These are phyloP conservation scores for Exophiala alcalophila DNA, from an alignment of 2,329 filamentous ascomycete species.

Conservation along the genomic window DNA sequence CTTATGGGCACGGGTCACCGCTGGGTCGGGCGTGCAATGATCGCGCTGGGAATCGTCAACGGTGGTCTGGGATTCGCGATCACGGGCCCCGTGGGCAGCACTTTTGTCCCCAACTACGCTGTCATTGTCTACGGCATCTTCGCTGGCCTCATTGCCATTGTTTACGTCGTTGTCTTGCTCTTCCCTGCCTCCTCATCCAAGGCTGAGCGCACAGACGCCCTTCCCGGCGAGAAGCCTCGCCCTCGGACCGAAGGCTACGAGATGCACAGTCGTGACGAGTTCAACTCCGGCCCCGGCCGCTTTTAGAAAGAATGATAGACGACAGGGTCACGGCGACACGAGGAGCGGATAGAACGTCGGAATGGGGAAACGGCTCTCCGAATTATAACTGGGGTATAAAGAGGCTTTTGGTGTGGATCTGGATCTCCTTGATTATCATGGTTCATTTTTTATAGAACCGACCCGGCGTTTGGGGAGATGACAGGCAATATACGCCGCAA, in stretches of 20 bases:
- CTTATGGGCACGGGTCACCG: constrained; percentile 48
- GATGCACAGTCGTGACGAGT: constrained; percentile 15
- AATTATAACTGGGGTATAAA: too few species aligned
- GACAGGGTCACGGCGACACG: too few species aligned
- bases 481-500: too few species aligned
- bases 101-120: constrained; percentile 32
- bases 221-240: constrained; percentile 24
- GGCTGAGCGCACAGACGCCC: constrained; percentile 2
- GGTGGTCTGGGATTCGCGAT: constrained; percentile 54
- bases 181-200: constrained; percentile 6
- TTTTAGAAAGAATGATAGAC: too few species aligned
- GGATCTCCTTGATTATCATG: too few species aligned
- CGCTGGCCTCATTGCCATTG: constrained; percentile 47
- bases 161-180: constrained; percentile 38
- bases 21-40: constrained; percentile 53
- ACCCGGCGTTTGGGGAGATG: too few species aligned
- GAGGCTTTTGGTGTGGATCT: too few species aligned
- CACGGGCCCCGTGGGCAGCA: constrained; percentile 40
- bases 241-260: constrained; percentile 22
- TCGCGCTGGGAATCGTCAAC: constrained; percentile 55
- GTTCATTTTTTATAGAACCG: too few species aligned
- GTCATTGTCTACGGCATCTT: constrained; percentile 52
- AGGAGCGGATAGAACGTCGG: too few species aligned
- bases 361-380: too few species aligned
- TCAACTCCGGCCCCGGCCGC: too few species aligned